These are phyloP conservation scores for Poa annua DNA, from an alignment of 176 grass and related monocot genomes.

Conservation along the genomic window DNA sequence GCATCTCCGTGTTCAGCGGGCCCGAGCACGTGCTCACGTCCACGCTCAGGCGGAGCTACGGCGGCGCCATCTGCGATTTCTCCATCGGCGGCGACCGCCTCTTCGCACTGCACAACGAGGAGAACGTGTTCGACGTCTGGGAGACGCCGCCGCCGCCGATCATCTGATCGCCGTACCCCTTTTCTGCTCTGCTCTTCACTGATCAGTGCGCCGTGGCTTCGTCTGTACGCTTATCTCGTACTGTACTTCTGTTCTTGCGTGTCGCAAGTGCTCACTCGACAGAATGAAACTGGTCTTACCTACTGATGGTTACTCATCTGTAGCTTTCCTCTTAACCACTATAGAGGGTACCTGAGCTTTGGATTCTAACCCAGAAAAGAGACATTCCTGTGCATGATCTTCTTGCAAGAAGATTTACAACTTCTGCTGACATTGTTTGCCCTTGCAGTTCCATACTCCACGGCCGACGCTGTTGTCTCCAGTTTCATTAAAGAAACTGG, in stretches of 20 bases:
- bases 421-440: neutral
- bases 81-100: conserved; percentile 90
- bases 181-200: neutral
- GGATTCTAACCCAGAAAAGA: neutral
- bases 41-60: conserved; percentile 76
- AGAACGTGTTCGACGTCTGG: conserved; percentile 99
- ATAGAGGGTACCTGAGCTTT: neutral
- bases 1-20: conserved; percentile 93
- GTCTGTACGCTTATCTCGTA: neutral
- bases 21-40: conserved; percentile 84
- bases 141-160: conserved; percentile 85
- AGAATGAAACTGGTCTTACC: conserved; percentile 21
- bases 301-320: conserved; percentile 24
- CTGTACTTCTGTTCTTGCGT: neutral
- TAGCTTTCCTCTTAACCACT: conserved; percentile 1
- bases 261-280: neutral
- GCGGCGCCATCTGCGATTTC: conserved; percentile 92
- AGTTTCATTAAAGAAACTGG: too few relatives aligned
- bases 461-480: too few relatives aligned
- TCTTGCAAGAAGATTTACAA: neutral
- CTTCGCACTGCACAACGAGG: conserved; percentile 91
- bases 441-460: neutral
- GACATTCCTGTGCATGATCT: neutral
- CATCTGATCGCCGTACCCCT: conserved; percentile 50
- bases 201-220: neutral